phyloP scores from a whole-genome alignment of 2,329 filamentous ascomycete genomes.

The Aureobasidium zeae region DNA sequence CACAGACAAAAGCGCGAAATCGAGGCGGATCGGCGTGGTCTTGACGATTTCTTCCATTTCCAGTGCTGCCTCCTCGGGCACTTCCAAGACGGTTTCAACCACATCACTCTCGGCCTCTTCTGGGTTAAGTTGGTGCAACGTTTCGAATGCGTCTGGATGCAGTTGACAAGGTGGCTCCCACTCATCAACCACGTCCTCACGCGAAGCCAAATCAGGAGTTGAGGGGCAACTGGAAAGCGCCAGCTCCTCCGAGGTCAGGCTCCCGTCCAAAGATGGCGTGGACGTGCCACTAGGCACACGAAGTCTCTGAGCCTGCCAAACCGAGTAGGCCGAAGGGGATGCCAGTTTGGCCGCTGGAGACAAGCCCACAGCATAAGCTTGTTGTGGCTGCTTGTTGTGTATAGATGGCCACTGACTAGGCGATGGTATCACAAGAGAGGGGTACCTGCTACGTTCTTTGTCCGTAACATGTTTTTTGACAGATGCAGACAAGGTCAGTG shows the following conservation, averaged over 20 bases:
- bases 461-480: slow-evolving; percentile 34
- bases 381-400: slow-evolving; percentile 43
- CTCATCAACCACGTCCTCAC: slow-evolving; percentile 47
- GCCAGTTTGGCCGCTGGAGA: slow-evolving; percentile 40
- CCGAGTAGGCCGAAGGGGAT: slow-evolving; percentile 48
- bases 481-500: slow-evolving; percentile 44
- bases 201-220: slow-evolving; percentile 59
- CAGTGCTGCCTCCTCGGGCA: slow-evolving; percentile 37
- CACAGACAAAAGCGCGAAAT: slow-evolving; percentile 8
- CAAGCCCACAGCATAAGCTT: slow-evolving; percentile 32
- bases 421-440: slow-evolving; percentile 51
- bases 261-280: slow-evolving; percentile 83
- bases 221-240: slow-evolving; percentile 73
- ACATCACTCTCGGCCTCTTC: slow-evolving; percentile 29
- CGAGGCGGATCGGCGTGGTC: slow-evolving; percentile 13
- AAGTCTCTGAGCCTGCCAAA: slow-evolving; percentile 51
- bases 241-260: slow-evolving; percentile 78
- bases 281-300: slow-evolving; percentile 66
- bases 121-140: slow-evolving; percentile 63
- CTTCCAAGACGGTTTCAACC: slow-evolving; percentile 30
- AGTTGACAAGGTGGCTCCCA: slow-evolving; percentile 56
- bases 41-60: slow-evolving; percentile 56
- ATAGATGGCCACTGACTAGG: slow-evolving; percentile 49
- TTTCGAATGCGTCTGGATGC: slow-evolving; percentile 70
- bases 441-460: slow-evolving; percentile 38